These are phyloP conservation scores for Arthroderma sp. DNA, from an alignment of 2,329 filamentous ascomycete species.

Conservation along the genomic window DNA sequence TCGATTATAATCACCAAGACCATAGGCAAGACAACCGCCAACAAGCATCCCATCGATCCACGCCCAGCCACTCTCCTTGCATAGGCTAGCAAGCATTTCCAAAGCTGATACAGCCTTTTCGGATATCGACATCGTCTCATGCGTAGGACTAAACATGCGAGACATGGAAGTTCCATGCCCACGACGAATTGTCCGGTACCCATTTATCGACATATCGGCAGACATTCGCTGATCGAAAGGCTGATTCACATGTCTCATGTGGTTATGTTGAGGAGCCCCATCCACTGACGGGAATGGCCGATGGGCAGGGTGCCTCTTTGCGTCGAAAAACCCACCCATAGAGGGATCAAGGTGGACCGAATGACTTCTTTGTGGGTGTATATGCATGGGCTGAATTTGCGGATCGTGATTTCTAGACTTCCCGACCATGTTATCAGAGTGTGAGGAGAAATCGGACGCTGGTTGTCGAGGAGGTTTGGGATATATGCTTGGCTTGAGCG, in stretches of 20 bases:
- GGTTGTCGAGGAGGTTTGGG: slow-evolving; percentile 50
- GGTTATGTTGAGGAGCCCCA: slow-evolving; percentile 7
- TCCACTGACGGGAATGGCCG: slow-evolving; percentile 13
- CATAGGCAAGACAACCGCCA: slow-evolving; percentile 84
- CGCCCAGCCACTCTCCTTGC: slow-evolving; percentile 67
- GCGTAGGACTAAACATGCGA: slow-evolving; percentile 23
- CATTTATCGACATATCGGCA: slow-evolving; percentile 22
- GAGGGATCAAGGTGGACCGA: background rate
- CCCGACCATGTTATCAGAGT: slow-evolving; percentile 4
- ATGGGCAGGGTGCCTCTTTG: slow-evolving; percentile 11
- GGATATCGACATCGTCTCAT: slow-evolving; percentile 34
- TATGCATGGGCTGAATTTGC: slow-evolving; percentile 4
- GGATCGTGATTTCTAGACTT: background rate
- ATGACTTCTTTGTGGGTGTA: slow-evolving; percentile 8
- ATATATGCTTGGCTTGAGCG: slow-evolving; percentile 46
- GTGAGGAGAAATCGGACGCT: slow-evolving; percentile 24
- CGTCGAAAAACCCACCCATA: slow-evolving; percentile 5
- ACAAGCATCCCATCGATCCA: slow-evolving; percentile 92
- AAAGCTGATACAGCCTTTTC: slow-evolving; percentile 54
- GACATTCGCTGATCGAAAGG: slow-evolving; percentile 16
- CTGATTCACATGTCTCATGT: slow-evolving; percentile 11
- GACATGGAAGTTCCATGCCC: slow-evolving; percentile 24
- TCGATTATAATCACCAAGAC: slow-evolving; percentile 69
- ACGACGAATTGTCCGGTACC: slow-evolving; percentile 24
- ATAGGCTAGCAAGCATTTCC: slow-evolving; percentile 60